phyloP scores from a whole-genome alignment of 2,329 filamentous ascomycete species.

The Aspergillus candidus region DNA sequence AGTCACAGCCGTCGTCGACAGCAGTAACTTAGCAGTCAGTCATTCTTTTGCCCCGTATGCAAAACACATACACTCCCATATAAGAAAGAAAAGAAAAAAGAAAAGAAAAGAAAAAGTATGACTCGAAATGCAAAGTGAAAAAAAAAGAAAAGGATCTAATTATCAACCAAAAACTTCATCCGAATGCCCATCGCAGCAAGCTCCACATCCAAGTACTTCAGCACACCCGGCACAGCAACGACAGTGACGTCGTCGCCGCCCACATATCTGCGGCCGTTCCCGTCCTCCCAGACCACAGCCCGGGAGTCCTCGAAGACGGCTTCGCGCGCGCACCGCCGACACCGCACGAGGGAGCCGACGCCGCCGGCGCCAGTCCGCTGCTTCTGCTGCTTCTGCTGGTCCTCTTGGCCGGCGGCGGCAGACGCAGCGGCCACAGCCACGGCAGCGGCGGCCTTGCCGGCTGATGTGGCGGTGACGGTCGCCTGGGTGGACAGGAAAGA shows the following conservation, averaged over 20 bases:
- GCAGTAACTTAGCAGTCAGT: too few species aligned
- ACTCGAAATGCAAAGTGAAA: constrained; percentile 3
- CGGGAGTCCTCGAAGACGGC: constrained; percentile 59
- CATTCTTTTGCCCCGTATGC: too few species aligned
- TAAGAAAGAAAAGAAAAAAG: constrained; percentile 1
- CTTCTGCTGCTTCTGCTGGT: constrained; percentile 18
- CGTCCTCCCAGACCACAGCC: constrained; percentile 80
- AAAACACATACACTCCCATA: too few species aligned
- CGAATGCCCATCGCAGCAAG: constrained; percentile 93
- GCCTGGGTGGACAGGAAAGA: constrained; percentile 80
- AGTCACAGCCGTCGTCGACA: too few species aligned
- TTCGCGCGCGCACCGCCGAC: constrained; percentile 68
- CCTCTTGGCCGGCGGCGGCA: constrained; percentile 3
- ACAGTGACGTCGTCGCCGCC: constrained; percentile 87
- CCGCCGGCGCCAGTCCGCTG: constrained; percentile 44
- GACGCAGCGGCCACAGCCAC: constrained; percentile 28
- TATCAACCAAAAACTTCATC: constrained; percentile 78
- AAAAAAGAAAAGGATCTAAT: constrained; percentile 19
- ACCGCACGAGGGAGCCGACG: constrained; percentile 63
- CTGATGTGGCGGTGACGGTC: constrained; percentile 31
- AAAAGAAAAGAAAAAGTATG: constrained; percentile 7
- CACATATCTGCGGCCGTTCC: constrained; percentile 72
- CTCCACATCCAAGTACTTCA: constrained; percentile 92
- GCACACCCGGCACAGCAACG: constrained; percentile 84
- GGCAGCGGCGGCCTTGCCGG: constrained; percentile 22